These are phyloP conservation scores for Phytopythium ostracodes DNA, from an alignment of 352 stramenopile genomes.

Conservation along the genomic window DNA sequence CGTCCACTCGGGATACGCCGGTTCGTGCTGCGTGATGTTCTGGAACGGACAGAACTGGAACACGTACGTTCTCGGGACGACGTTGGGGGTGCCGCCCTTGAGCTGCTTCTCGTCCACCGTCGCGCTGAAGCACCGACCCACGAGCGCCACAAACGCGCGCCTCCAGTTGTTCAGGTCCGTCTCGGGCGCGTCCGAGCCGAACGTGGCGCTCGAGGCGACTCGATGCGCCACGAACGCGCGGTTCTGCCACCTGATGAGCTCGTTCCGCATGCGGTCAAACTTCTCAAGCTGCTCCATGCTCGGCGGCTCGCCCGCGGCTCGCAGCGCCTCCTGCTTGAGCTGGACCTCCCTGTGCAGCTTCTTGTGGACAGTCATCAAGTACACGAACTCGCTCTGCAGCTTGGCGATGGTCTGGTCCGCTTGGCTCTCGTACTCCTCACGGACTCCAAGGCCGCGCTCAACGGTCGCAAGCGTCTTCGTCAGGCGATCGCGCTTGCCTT, in stretches of 20 bases:
- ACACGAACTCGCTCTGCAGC: constrained; percentile 25
- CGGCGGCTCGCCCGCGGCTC: constrained; percentile 9
- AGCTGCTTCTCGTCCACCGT: constrained; percentile 65
- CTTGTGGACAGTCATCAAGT: constrained; percentile 5
- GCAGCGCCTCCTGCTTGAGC: constrained; percentile 22
- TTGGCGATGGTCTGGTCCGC: constrained; percentile 23
- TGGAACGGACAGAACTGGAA: constrained; percentile 77
- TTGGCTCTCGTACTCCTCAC: constrained; percentile 20
- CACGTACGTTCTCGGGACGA: constrained; percentile 59
- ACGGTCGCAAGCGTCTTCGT: constrained; percentile 19
- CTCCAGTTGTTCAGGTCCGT: constrained; percentile 17
- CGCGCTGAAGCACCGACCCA: constrained; percentile 63
- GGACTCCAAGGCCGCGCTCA: constrained; percentile 13
- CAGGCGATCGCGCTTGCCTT: constrained; percentile 15
- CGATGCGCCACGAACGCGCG: constrained; percentile 46
- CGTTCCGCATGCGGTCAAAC: constrained; percentile 8
- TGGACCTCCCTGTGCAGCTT: constrained; percentile 26
- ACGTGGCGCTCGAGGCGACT: constrained; percentile 36
- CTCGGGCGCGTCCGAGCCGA: constrained; percentile 21
- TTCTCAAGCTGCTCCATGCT: constrained; percentile 40
- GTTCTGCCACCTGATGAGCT: constrained; percentile 45
- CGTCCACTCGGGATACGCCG: constrained; percentile 48
- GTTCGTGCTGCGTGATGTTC: constrained; percentile 75
- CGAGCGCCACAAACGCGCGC: constrained; percentile 47
- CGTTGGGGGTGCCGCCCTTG: constrained; percentile 73